A percentile compares a stretch with the other conserved stretches of the same genome.
phyloP scores from a whole-genome alignment of 2,329 filamentous ascomycete species.

The Colletotrichum plurivorum region DNA sequence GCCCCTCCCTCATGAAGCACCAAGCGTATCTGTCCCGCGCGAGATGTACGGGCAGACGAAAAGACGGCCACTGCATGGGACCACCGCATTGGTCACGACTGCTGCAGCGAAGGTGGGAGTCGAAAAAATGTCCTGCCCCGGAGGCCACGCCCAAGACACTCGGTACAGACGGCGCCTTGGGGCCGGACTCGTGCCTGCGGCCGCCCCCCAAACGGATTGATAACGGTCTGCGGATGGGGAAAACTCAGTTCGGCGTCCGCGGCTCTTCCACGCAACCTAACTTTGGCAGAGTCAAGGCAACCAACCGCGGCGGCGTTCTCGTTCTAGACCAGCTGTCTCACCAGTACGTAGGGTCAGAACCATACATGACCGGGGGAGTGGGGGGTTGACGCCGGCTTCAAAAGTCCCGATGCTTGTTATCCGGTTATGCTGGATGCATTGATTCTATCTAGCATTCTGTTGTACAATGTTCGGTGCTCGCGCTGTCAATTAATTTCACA shows the following conservation, averaged over 20 bases:
- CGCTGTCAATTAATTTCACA: not conserved
- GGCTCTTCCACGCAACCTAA: not conserved
- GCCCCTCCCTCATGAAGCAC: constrained; percentile 5
- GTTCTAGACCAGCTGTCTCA: not conserved
- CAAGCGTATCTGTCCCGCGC: constrained; percentile 1
- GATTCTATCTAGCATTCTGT: not conserved
- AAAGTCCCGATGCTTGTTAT: not conserved
- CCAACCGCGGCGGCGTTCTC: not conserved
- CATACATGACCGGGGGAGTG: not conserved
- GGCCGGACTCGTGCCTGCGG: not conserved
- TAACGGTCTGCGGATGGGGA: not conserved
- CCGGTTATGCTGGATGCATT: not conserved
- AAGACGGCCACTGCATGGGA: not conserved
- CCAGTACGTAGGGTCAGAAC: not conserved
- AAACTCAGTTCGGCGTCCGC: constrained; percentile 4
- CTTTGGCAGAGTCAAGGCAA: not conserved
- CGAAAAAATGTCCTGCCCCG: too few species aligned
- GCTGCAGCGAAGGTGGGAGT: too few species aligned
- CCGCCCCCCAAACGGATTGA: not conserved
- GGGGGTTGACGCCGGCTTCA: too few species aligned
- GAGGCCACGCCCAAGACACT: not conserved
- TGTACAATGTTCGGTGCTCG: not conserved
- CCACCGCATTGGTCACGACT: not conserved
- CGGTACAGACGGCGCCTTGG: not conserved
- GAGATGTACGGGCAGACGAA: not conserved